Base-by-base conservation (phyloP, 2,329 filamentous ascomycete species). In the Sclerotinia nivalis region DNA sequence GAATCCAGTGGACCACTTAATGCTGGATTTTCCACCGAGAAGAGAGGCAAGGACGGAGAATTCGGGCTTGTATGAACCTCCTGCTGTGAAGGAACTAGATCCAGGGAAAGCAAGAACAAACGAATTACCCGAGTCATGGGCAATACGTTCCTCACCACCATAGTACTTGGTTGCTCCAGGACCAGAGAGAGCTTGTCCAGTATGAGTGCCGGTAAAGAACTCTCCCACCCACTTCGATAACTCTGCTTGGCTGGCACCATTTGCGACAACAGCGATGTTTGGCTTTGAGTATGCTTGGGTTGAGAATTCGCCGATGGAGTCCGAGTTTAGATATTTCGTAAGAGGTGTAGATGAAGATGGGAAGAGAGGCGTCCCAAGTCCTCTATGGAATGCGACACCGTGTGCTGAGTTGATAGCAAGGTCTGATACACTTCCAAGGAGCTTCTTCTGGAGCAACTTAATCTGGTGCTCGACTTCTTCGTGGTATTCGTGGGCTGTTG, bases 1-100 rank as follows among this genome's bases (percentile, higher is more conserved):
- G 87, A 97, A 98, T 77, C 96, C 96, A 73, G 93, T 84, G 66
- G 93, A 90, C 95, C 95, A 99, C 86, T 98, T 99, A 85, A 98
- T 93, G 82, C 85, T 91, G 68, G 93, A 91, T 82, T 96, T 84
- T 72, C 95, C 96, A 79, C 96, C 96, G 66, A 99, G 91, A 28
- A 99, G 89, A 73, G 93, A 89, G 70, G 92, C 89, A 69, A 99
- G 89, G 73, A 99, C 93, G 73, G 91, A 88, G 73, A 93, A 88
- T 83, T 97, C 94, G 69, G 96, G 92, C 86, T 97, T 97, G 86
- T 92, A 93, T 77, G 88, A 89, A 73, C 86, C 85, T 76, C 86
- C 86, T 62, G 84, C 80, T 52, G 88, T 89, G 77, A 87, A 87
- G 50, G 90, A 89, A 82, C 93, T 91, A 73, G 93, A 93, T 71